These are phyloP conservation scores for Pseudomicrostroma phylloplanum DNA, from an alignment of 1,284 basidiomycete genomes.

Conservation along the genomic window DNA sequence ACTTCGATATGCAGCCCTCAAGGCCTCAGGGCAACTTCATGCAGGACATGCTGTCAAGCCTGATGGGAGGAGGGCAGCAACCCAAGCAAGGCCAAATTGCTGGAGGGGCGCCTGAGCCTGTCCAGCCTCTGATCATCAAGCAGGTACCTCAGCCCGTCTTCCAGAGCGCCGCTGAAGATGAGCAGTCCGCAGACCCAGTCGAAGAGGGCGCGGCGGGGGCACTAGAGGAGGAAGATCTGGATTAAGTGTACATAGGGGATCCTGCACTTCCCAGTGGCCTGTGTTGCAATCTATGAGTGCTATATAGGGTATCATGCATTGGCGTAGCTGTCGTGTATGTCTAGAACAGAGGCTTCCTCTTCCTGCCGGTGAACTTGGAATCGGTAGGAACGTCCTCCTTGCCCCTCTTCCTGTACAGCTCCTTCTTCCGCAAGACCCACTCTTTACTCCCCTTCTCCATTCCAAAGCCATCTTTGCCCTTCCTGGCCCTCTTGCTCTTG, in stretches of 20 bases:
- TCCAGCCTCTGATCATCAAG: slow-evolving; percentile 4
- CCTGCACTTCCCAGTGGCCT: background rate
- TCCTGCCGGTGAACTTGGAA: slow-evolving; percentile 40
- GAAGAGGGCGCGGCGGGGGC: background rate
- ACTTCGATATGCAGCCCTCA: slow-evolving; percentile 27
- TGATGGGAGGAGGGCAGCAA: slow-evolving; percentile 23
- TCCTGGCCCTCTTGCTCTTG: slow-evolving; percentile 51
- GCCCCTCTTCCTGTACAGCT: slow-evolving; percentile 56
- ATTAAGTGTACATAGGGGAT: background rate
- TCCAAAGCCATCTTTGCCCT: slow-evolving; percentile 58
- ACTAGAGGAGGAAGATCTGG: slow-evolving; percentile 4
- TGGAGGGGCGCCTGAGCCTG: background rate
- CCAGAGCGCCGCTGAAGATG: background rate
- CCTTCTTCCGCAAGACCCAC: slow-evolving; percentile 60
- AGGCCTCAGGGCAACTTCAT: slow-evolving; percentile 27
- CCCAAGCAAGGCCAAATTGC: background rate
- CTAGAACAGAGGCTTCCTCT: slow-evolving; percentile 8
- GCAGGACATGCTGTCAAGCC: slow-evolving; percentile 34
- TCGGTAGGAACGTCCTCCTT: slow-evolving; percentile 53
- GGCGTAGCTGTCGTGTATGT: background rate
- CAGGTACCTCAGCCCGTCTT: slow-evolving; percentile 4
- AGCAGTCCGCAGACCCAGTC: background rate
- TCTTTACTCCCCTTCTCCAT: slow-evolving; percentile 59
- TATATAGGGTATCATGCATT: background rate
- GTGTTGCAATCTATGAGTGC: background rate